Evolutionary conservation across 148 eudicot genomes (phyloP), one percentile per base, ranked within the genome.

Genomic region (Persicaria tinctoria): DNA sequence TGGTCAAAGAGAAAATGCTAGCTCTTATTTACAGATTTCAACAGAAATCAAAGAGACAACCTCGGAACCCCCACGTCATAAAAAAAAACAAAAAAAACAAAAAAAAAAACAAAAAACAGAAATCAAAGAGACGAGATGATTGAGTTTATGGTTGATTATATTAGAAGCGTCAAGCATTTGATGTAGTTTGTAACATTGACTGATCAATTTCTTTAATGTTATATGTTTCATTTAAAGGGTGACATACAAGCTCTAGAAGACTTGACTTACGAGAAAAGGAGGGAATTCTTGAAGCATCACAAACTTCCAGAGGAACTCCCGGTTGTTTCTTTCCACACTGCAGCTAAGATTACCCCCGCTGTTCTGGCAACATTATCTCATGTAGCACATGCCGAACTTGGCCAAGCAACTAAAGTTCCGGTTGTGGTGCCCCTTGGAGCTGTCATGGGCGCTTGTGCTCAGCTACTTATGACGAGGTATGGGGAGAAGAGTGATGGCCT

Each of bases 181-280:
- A 17, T 16, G 5, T 55, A 57, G 32, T 57, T 6, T 17, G 64
- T 57, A 17, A 57, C 32, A 10, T 18, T 41, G 56, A 12, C n/a
- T 32, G 14, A 38, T 68, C 44, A 54, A 23, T 68, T 73, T 46
- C 27, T 57, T 47, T 51, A 59, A 3, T 32, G 41, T 32, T 32
- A 2, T 32, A 32, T 32, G 41, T 32, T 32, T 32, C 48, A 76
- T 74, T 54, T 86, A 78, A 76, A 95, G 99, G 99, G 99, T 23
- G 99, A 96, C 82, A 80, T 96, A 83, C 94, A 88, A 86, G 90
- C 99, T 60, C 84, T 96, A 13, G 99, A 96, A 83, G 99, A 96
- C 78, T 77, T 96, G 60, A 96, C 99, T 0, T 90, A 96, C 41
- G 91, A 92, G 56, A 92, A 77, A 78, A 83, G 99, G 77, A 85